Evolutionary conservation across 345 rosid species (phyloP), one percentile per base, ranked within the genome.

Genomic region (Gossypium australe): DNA sequence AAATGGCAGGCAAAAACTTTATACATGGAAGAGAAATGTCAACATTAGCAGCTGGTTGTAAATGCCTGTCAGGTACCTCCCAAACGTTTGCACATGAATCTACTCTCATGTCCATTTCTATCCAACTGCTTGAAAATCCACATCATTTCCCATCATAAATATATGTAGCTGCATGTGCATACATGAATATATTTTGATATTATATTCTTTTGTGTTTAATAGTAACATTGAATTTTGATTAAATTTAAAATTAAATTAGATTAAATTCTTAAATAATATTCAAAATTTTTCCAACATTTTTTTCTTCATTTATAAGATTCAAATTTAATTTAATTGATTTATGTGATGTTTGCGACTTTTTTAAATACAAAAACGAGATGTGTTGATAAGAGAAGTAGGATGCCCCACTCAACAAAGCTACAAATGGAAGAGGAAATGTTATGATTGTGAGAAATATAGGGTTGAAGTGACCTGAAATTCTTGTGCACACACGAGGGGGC

Each of bases 391-490:
- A 48, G 55, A 51, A 22, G 29, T 12, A 58, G 80, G 86, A 80
- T 80, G 70, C 84, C 77, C 66, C 41, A 61, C 74, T 4, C 66
- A 34, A 71, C 78, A 78, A 73, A 24, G 72, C 61, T 72, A 78
- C 82, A 80, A 80, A 72, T 29, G 71, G 61, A 63, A 68, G 56
- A 70, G 13, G 43, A 56, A 66, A 9, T 71, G 67, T 16, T 18
- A 71, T 38, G 56, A 71, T 74, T 77, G 60, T 63, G 69, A 14
- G 48, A 43, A 51, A 18, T 18, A 7, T 58, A 56, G 59, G 75
- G 76, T 78, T 78, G 85, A 81, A 78, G 85, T 80, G 76, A 62
- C 78, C 22, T 64, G 25, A n/a, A 17, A 64, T 64, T 64, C 24
- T 64, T n/a, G 43, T 38, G 68, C 7, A 20, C 53, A 66, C 70